These are phyloP conservation scores for Metschnikowia gruessii DNA, from an alignment of 805 yeast species.

Conservation along the genomic window DNA sequence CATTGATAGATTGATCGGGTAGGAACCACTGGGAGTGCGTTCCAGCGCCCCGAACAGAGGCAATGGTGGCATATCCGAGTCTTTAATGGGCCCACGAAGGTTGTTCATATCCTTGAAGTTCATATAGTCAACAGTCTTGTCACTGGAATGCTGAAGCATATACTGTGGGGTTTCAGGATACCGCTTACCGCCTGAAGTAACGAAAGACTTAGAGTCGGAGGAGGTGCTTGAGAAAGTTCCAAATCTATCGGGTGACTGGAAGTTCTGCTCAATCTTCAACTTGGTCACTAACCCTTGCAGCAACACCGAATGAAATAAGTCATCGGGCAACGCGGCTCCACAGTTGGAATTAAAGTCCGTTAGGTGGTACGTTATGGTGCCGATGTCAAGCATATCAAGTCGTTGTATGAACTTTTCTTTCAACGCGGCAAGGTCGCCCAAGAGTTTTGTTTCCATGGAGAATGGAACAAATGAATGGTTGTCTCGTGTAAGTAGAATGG, in stretches of 20 bases:
- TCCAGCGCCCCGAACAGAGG: constrained; percentile 4
- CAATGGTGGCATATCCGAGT: background rate
- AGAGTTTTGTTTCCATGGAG: constrained; percentile 24
- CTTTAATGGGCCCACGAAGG: background rate
- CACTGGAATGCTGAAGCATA: constrained; percentile 45
- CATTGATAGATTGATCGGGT: constrained; percentile 16
- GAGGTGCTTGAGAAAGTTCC: constrained; percentile 47
- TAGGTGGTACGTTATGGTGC: constrained; percentile 46
- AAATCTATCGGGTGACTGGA: constrained; percentile 31
- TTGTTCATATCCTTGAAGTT: constrained; percentile 47
- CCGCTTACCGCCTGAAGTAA: constrained; percentile 40
- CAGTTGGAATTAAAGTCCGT: constrained; percentile 65
- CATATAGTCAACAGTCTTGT: constrained; percentile 49
- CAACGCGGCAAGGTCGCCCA: constrained; percentile 25
- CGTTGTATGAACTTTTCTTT: constrained; percentile 40
- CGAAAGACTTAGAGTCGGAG: constrained; percentile 55
- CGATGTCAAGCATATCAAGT: constrained; percentile 35
- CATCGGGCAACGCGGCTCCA: constrained; percentile 57
- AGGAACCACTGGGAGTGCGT: constrained; percentile 1
- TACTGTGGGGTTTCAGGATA: constrained; percentile 73
- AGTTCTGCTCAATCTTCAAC: constrained; percentile 33
- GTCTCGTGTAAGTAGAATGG: constrained; percentile 62
- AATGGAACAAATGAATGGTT: constrained; percentile 53
- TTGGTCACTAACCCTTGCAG: constrained; percentile 32
- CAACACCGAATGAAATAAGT: constrained; percentile 38